Percentiles rank a stretch among this genome's conserved stretches.
phyloP scores from a whole-genome alignment of 352 stramenopile species.

The Phytophthora foliorum region DNA sequence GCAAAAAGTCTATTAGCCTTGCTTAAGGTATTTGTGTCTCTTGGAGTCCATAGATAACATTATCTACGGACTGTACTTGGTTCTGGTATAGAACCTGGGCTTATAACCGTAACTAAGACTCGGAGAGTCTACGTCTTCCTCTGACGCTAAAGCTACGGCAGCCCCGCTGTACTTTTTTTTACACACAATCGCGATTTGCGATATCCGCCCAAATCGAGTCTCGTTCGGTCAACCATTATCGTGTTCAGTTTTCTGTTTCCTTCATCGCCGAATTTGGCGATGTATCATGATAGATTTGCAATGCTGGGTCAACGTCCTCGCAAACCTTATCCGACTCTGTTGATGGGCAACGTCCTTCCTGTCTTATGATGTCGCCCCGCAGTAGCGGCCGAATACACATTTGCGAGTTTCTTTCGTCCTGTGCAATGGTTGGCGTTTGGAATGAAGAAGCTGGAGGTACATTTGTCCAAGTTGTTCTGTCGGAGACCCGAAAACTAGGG shows the following conservation, averaged over 20 bases:
- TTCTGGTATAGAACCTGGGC: too few relatives aligned
- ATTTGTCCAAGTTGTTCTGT: neutral
- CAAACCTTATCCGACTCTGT: neutral
- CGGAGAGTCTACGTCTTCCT: too few relatives aligned
- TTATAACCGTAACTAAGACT: too few relatives aligned
- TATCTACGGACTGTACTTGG: too few relatives aligned
- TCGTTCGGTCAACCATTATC: neutral
- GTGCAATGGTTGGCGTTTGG: neutral
- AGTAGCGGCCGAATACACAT: neutral
- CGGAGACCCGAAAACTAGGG: neutral
- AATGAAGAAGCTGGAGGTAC: neutral
- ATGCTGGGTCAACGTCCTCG: neutral
- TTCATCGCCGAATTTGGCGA: neutral
- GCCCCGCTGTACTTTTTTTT: too few relatives aligned
- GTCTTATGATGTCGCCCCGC: neutral
- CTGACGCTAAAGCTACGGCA: too few relatives aligned
- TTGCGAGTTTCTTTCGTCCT: neutral
- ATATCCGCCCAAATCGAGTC: neutral
- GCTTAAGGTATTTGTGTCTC: too few relatives aligned
- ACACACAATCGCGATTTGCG: neutral
- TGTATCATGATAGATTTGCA: too few relatives aligned
- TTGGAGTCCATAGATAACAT: too few relatives aligned
- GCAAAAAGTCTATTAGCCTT: too few relatives aligned
- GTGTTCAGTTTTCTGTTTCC: neutral
- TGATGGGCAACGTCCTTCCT: neutral